Base-by-base conservation (phyloP, 208 protist genomes). In the Trypanosoma platydactyli region DNA sequence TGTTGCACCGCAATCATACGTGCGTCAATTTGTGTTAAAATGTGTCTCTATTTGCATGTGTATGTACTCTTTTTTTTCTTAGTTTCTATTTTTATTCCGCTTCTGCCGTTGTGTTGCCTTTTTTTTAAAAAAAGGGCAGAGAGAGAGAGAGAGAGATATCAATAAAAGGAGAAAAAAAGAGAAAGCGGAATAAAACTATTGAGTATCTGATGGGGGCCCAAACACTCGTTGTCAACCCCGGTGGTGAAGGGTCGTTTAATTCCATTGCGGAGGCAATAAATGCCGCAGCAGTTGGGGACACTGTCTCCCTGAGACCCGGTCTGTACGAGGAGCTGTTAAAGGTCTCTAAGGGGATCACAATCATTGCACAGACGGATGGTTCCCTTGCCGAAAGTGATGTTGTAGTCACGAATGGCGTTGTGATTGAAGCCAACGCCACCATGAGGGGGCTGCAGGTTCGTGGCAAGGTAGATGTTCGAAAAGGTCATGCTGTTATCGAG, bases 311-410 rank as follows among this genome's bases (percentile, higher is more conserved):
- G 24, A 79, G 86, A 13, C 65, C 85, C 2, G 91, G 91, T n/a
- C 49, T 87, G 11, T 93, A 93, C 60, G 86, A 94, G 58, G 86
- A 92, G 68, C 69, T 84, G 18, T 53, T 90, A 9, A 80, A 89
- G 40, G 56, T 92, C 5, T 41, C 38, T 12, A 59, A 84, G 44
- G 77, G 87, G 22, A 62, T 96, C 41, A 88, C 81, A 29, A 59
- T 84, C 40, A 60, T 61, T 27, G 54, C 79, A 1, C 62, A 64
- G 1, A 27, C 57, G 12, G 64, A 58, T 40, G 71, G 74, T 11
- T 53, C 73, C 0, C 64, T 79, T 41, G 62, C 72, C 40, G 77
- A 81, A 53, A 81, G 63, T 66, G 81, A 89, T 29, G 79, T 76
- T 29, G 46, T 84, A 22, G 75, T 91, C 9, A 81, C 73, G 27